A percentile compares a stretch with the other conserved stretches of the same genome.
Conservation (phyloP, 495 filamentous ascomycete species). For the Xylaria grammica region DNA sequence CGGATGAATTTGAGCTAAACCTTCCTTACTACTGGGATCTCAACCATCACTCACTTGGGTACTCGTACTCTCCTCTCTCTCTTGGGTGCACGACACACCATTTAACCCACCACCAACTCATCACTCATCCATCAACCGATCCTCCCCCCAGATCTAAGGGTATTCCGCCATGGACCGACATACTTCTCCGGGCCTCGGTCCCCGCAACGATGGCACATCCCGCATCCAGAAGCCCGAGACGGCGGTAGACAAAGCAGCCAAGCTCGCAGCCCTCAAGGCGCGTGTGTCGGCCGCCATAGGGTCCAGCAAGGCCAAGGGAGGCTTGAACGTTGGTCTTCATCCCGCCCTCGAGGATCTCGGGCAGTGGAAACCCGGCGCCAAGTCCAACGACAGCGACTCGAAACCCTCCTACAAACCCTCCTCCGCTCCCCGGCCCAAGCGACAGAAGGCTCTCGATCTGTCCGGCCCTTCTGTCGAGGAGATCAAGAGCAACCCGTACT, state of each 20-base stretch:
- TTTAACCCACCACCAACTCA: background rate
- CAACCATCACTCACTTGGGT: no score
- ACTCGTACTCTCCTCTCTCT: no score
- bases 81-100: background rate
- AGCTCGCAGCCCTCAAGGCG: conserved; percentile 76
- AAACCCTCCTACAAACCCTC: conserved; percentile 29
- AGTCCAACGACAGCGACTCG: conserved; percentile 31
- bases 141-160: conserved; percentile 26
- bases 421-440: conserved; percentile 23
- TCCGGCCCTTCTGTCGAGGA: conserved; percentile 68
- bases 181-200: conserved; percentile 53
- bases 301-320: conserved; percentile 66
- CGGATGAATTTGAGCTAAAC: no score
- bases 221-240: conserved; percentile 59
- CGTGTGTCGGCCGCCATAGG: conserved; percentile 78
- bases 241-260: conserved; percentile 54
- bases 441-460: conserved; percentile 58
- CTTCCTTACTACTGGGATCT: no score
- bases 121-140: background rate
- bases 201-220: conserved; percentile 55
- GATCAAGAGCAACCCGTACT: conserved; percentile 77
- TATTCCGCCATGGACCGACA: conserved; percentile 50
- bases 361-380: conserved; percentile 60
- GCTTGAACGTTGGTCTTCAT: conserved; percentile 88
- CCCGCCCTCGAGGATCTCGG: conserved; percentile 81